Conservation (phyloP, 2,329 filamentous ascomycete species). For the Thermomyces lanuginosus region DNA sequence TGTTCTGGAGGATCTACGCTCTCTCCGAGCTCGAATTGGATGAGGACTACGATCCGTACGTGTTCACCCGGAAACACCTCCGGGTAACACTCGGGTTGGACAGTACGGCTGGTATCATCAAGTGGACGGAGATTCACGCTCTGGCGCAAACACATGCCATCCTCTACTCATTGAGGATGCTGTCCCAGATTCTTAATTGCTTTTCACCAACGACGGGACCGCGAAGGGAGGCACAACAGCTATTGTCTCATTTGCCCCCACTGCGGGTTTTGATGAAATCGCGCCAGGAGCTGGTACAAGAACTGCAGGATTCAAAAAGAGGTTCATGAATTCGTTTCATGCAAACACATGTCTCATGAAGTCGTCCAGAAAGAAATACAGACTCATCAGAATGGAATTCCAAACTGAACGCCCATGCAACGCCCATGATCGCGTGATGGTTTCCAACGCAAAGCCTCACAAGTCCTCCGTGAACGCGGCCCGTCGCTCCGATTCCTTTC, state of each 20-base stretch:
- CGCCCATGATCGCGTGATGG: too few species aligned
- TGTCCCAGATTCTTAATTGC: conserved; percentile 34
- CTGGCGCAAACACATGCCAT: conserved; percentile 44
- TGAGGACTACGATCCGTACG: conserved; percentile 1
- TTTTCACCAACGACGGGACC: conserved; percentile 14
- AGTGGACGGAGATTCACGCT: conserved; percentile 47
- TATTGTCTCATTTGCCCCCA: conserved; percentile 15
- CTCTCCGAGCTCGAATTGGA: conserved; percentile 16
- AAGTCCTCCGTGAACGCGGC: too few species aligned
- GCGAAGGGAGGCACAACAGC: conserved; percentile 5
- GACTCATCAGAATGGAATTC: too few species aligned
- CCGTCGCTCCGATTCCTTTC: too few species aligned
- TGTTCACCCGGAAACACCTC: conserved; percentile 8
- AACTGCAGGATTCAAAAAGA: conserved; percentile 5
- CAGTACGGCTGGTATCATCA: conserved; percentile 17
- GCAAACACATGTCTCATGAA: too few species aligned
- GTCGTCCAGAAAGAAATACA: neutral
- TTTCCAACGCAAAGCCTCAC: too few species aligned
- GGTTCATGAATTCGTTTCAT: too few species aligned
- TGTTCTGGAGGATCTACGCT: conserved; percentile 21
- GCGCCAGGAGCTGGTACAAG: conserved; percentile 9
- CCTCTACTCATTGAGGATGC: conserved; percentile 46
- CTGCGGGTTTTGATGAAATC: conserved; percentile 16
- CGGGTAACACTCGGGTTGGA: conserved; percentile 16
- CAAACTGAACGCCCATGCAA: too few species aligned